Evolutionary conservation across 805 yeast species (phyloP), one percentile per base, ranked within the genome.

Genomic region (Ogataea dorogensis): DNA sequence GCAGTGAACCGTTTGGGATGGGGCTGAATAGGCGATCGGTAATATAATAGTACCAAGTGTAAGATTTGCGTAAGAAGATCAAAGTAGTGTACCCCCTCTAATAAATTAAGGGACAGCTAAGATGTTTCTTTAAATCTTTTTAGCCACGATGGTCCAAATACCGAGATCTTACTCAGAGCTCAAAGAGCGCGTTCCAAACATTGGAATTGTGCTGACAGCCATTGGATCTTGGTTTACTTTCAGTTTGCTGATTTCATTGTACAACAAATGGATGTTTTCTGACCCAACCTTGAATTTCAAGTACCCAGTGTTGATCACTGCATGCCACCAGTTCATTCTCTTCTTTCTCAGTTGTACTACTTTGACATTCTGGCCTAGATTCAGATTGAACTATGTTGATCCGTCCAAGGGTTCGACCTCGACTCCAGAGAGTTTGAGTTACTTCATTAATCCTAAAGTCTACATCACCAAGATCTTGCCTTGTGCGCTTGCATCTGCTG

Each of bases 241-340:
- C 43, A 76, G 85, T 12, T 62, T 82, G 34, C 59, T 82, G 13
- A 73, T 82, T 15, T 77, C 86, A 14, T 56, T 83, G 25, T 89
- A 88, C 63, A 89, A 89, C 68, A 89, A 87, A 63, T 86, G 96
- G 96, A 88, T 88, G 96, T 88, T 88, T 64, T 50, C 54, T 2
- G 88, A 87, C 37, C 67, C 71, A 2, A 81, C 84, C 8, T 64
- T 87, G 40, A 75, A 83, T 52, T 79, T 89, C 51, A 73, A 75
- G 28, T 89, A 79, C 57, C 97, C 97, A 0, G 71, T 89, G 11
- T 61, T 86, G 17, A 75, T 86, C 30, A 89, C 97, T 0, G 68
- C 87, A 6, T 70, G 81, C 48, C 97, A 89, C 61, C 96, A 89
- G 61, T 54, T 80, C 15, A 73, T 80, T 32, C 71, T 86, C 27